Base-by-base conservation (phyloP, 73 alveolate genomes). In the Paramecium pentaurelia region DNA sequence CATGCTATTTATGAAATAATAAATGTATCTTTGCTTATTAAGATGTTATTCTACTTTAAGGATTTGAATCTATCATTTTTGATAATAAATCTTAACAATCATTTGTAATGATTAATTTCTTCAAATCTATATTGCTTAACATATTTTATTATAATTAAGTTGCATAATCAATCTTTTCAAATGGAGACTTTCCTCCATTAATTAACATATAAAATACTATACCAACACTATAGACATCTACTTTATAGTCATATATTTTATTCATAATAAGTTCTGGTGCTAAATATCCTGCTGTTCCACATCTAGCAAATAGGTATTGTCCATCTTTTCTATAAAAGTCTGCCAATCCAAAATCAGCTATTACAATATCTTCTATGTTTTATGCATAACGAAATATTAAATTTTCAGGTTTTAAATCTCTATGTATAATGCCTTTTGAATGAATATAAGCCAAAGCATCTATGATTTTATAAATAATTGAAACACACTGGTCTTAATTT, bases 221-320 rank as follows among this genome's bases (percentile, higher is more conserved):
- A 6, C 98, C 98, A 20, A 95, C 75, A 80, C 95, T 71, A 96
- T 96, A 95, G 30, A 95, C 93, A 94, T 95, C 98, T 36, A 95
- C 95, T 8, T 95, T 92, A 92, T 86, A 93, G 70, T 95, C 98
- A 93, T 95, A 93, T 45, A 71, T 93, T 94, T 95, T 93, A 80
- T 93, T 96, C 86, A 94, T 87, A 44, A 94, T 92, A 51, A 95
- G 86, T 95, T 95, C 98, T 71, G 94, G 94, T 6, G 94, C 92
- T 75, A 89, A 58, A 51, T 89, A 89, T 80, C 75, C 91, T 6
- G 73, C 75, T 32, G 91, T 80, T 28, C 91, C 91, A 80, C 91
- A 80, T 40, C 60, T 73, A n/a, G 87, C 22, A 40, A 73, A 73
- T 3, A 73, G 60, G 18, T 73, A 73, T 5, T 73, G 2, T 34